Conservation (phyloP, 2,329 filamentous ascomycete genomes). For the Whalleya microplaca region DNA sequence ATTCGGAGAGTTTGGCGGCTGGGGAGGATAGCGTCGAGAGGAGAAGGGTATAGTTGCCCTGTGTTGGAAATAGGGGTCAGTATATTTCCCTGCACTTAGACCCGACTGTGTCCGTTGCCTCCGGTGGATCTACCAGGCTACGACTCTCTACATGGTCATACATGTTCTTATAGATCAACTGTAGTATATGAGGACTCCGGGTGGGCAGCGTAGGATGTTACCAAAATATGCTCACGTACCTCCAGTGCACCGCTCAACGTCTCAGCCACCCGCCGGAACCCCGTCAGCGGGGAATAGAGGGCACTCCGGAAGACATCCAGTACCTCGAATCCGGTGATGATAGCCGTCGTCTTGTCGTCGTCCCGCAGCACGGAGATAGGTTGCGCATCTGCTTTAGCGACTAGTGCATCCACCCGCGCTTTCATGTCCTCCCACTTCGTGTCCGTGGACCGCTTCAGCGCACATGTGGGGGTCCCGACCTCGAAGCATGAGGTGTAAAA, state of each 20-base stretch:
- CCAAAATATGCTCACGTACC: background rate
- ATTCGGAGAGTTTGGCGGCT: background rate
- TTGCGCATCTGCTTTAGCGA: slow-evolving; percentile 33
- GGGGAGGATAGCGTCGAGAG: background rate
- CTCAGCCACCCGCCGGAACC: slow-evolving; percentile 13
- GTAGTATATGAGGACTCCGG: no score
- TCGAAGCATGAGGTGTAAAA: slow-evolving; percentile 44
- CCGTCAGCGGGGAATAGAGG: slow-evolving; percentile 37
- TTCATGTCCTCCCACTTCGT: slow-evolving; percentile 33
- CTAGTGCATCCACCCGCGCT: slow-evolving; percentile 38
- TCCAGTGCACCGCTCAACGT: slow-evolving; percentile 30
- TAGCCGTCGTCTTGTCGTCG: slow-evolving; percentile 26
- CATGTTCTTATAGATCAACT: no score
- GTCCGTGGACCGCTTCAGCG: slow-evolving; percentile 35
- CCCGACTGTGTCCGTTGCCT: no score
- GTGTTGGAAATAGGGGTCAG: background rate
- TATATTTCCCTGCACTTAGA: background rate
- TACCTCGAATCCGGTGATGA: slow-evolving; percentile 40
- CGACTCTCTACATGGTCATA: no score
- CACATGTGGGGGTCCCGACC: slow-evolving; percentile 32
- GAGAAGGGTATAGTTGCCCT: slow-evolving; percentile 34
- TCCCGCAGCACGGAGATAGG: slow-evolving; percentile 32
- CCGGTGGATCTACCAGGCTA: no score
- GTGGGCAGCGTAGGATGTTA: background rate
- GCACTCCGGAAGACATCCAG: slow-evolving; percentile 28